A percentile compares a stretch with the other conserved stretches of the same genome.
phyloP scores from a whole-genome alignment of 1,284 basidiomycete species.

The Rhodotorula sp. region DNA sequence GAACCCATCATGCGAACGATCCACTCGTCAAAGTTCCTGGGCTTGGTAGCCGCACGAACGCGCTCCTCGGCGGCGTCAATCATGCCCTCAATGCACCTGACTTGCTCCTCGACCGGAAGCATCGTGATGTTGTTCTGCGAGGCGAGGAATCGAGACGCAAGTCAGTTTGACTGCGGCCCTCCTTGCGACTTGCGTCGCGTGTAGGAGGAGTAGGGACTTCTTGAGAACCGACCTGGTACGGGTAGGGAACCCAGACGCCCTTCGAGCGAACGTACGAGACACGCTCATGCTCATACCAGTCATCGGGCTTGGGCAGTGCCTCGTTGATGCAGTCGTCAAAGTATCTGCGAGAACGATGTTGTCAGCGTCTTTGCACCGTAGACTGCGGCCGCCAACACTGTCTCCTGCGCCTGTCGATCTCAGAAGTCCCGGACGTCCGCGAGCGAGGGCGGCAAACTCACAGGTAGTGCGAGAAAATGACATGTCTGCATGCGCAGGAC shows the following conservation, averaged over 20 bases:
- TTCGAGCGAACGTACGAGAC: conserved; percentile 56
- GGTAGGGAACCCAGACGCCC: conserved; percentile 55
- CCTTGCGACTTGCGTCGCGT: no score
- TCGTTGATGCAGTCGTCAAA: conserved; percentile 55
- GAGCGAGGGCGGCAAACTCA: conserved; percentile 13
- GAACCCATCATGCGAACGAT: conserved; percentile 55
- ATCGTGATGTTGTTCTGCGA: conserved; percentile 56
- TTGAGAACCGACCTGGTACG: conserved; percentile 42
- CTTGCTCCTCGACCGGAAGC: conserved; percentile 54
- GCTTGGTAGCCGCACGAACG: conserved; percentile 47
- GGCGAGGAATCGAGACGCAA: neutral
- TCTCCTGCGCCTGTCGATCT: neutral
- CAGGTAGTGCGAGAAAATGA: conserved; percentile 57
- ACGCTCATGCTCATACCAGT: conserved; percentile 57
- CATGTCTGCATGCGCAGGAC: conserved; percentile 49
- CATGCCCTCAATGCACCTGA: conserved; percentile 56
- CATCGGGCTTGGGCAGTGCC: conserved; percentile 52
- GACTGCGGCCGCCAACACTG: neutral
- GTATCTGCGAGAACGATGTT: conserved; percentile 44
- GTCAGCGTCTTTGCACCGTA: neutral
- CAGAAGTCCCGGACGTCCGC: neutral
- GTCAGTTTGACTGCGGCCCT: no score
- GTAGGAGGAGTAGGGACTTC: no score
- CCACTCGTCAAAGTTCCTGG: conserved; percentile 54
- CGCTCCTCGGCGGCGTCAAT: conserved; percentile 50